Evolutionary conservation across 768 basidiomycete genomes (phyloP).

Genomic region (Collybia sp.): DNA sequence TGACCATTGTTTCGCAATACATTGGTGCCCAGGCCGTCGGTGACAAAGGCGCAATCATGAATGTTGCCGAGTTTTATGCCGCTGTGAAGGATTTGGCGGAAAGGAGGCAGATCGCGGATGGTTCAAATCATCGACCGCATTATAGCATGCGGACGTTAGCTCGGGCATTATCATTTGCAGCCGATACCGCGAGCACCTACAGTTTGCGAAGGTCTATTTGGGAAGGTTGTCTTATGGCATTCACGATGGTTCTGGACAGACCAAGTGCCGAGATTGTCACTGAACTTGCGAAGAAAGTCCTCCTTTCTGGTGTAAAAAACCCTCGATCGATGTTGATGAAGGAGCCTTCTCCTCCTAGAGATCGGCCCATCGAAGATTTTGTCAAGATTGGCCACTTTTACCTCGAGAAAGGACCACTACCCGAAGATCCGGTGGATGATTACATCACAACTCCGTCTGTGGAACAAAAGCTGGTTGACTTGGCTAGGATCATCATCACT

Average conservation of each 20-base stretch:
- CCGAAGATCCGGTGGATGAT: conserved; percentile 61
- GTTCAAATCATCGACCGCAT: conserved; percentile 88
- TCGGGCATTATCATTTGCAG: conserved; percentile 86
- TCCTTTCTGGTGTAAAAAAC: conserved; percentile 79
- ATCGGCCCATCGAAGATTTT: conserved; percentile 47
- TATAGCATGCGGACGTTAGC: conserved; percentile 96
- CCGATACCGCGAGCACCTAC: conserved; percentile 72
- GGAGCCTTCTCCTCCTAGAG: conserved; percentile 52
- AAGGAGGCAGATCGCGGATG: conserved; percentile 81
- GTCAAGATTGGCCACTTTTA: conserved; percentile 91
- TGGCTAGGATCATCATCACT: conserved; percentile 88
- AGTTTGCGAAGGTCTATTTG: conserved; percentile 84
- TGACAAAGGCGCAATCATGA: conserved; percentile 83
- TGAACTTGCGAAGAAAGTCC: conserved; percentile 66
- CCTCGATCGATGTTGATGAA: conserved; percentile 68
- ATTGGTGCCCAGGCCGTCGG: conserved; percentile 79
- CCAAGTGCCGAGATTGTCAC: conserved; percentile 65
- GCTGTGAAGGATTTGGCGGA: conserved; percentile 75
- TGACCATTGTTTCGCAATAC: conserved; percentile 85
- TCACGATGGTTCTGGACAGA: conserved; percentile 89
- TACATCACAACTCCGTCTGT: conserved; percentile 97
- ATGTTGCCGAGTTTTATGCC: conserved; percentile 88
- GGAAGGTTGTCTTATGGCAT: conserved; percentile 98
- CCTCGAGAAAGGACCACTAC: conserved; percentile 71
- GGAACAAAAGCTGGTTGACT: conserved; percentile 86